Base-by-base conservation (phyloP, 2,329 filamentous ascomycete genomes). In the Penicillium corylophilum region DNA sequence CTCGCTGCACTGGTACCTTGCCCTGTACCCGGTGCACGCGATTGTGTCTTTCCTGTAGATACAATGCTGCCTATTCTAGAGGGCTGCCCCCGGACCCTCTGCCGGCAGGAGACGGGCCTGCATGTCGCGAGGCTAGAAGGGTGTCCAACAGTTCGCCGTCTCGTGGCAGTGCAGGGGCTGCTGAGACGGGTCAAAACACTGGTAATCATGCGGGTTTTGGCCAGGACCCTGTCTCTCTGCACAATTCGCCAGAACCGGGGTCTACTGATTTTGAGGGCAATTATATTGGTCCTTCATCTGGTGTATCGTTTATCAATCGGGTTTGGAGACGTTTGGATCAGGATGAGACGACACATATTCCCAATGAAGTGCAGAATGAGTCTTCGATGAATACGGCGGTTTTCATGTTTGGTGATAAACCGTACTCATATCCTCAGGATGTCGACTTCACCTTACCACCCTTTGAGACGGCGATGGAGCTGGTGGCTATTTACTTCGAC, bases 321-420 rank as follows among this genome's bases (percentile, higher is more conserved):
- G 74, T 86, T 78, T 76, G 88, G 85, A 67, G 87, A 77, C 71
- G 86, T 77, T 49, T 89, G 62, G 56, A 85, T 76, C 41, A 85
- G 77, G 45, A 84, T 77, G 74, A 73, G 36, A 68, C 57, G 16
- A 69, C 66, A 0, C 63, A 66, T 3, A 63, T 68, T 24, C 66
- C 67, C 0, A 61, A 63, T 47, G 59, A 60, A 15, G 45, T 66
- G 33, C 61, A 64, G 20, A 62, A 65, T 52, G 69, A 71, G 36
- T 61, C 60, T 0, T 64, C 61, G 1, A 71, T 72, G 22, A 72
- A 74, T 24, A 79, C 81, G 16, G 71, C 73, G 0, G 67, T 81
- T 1, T 76, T 75, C 50, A 72, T 74, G 53, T 79, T 79, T 22
- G 79, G 79, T 0, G 80, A 82, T 55, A 77, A 74, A 20, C 79